Conservation (phyloP, 1,284 basidiomycete genomes). For the Paramarasmius palmivorus region DNA sequence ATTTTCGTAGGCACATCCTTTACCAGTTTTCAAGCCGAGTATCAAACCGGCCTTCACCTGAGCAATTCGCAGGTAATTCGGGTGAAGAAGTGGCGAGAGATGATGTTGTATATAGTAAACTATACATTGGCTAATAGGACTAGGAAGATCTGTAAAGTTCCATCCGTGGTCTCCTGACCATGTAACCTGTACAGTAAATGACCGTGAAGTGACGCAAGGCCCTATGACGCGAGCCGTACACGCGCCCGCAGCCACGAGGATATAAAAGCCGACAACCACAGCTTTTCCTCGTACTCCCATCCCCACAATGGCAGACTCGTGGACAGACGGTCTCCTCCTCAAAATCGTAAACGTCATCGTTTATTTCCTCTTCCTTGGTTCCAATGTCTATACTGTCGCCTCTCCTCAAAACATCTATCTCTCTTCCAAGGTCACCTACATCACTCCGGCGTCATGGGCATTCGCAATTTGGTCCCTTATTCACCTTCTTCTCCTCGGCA, state of each 20-base stretch:
- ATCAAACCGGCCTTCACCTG: constrained; percentile 9
- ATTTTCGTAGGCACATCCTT: constrained; percentile 23
- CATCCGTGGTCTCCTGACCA: too few species aligned
- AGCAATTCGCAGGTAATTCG: too few species aligned
- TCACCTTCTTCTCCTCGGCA: constrained; percentile 85
- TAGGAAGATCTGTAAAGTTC: too few species aligned
- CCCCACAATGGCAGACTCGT: constrained; percentile 55
- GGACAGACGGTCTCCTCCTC: constrained; percentile 78
- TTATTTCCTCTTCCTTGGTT: constrained; percentile 83
- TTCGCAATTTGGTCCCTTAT: constrained; percentile 87
- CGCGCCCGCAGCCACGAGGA: background rate
- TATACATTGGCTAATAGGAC: too few species aligned
- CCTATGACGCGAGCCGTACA: background rate
- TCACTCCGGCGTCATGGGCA: constrained; percentile 88
- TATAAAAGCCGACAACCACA: background rate
- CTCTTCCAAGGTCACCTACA: constrained; percentile 78
- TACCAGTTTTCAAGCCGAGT: constrained; percentile 26
- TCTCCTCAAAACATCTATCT: constrained; percentile 70
- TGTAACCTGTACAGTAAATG: too few species aligned
- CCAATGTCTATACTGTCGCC: constrained; percentile 85
- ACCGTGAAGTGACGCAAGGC: background rate
- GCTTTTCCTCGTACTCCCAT: constrained; percentile 7
- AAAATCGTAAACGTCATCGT: constrained; percentile 84
- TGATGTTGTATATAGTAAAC: too few species aligned
- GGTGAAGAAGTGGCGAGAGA: too few species aligned